Evolutionary conservation across 140 eudicot species (phyloP).

Genomic region (Bidens hawaiensis): DNA sequence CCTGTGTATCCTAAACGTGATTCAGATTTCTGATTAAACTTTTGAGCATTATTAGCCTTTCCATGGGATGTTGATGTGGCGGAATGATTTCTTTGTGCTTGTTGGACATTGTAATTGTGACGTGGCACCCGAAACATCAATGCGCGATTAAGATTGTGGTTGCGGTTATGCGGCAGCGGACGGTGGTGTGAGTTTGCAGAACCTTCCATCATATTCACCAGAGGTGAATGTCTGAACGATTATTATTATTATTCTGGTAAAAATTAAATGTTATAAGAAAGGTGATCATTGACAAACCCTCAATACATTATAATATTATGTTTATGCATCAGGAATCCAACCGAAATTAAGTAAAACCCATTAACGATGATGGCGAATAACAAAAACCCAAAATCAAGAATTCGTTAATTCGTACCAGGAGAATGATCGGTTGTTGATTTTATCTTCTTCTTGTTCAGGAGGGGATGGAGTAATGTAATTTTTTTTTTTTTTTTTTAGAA

Average conservation of each 20-base stretch:
- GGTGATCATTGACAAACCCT: background rate
- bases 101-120: conserved; percentile 9
- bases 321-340: background rate
- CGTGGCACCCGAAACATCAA: conserved; percentile 16
- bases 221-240: no score
- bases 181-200: conserved; percentile 11
- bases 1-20: conserved; percentile 18
- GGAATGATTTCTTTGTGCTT: conserved; percentile 10
- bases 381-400: background rate
- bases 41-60: conserved; percentile 6
- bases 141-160: conserved; percentile 2
- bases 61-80: conserved; percentile 13
- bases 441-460: no score
- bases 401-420: background rate
- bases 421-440: background rate
- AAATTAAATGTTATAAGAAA: conserved; percentile 7
- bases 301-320: background rate
- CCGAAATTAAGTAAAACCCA: background rate
- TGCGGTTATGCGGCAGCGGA: background rate
- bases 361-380: background rate
- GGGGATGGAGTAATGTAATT: no score
- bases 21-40: conserved; percentile 7
- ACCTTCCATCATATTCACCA: conserved; percentile 13
- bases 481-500: no score
- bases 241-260: conserved; percentile 8